Conservation (phyloP, 139 green algal species). For the Medakamo hakoo region DNA sequence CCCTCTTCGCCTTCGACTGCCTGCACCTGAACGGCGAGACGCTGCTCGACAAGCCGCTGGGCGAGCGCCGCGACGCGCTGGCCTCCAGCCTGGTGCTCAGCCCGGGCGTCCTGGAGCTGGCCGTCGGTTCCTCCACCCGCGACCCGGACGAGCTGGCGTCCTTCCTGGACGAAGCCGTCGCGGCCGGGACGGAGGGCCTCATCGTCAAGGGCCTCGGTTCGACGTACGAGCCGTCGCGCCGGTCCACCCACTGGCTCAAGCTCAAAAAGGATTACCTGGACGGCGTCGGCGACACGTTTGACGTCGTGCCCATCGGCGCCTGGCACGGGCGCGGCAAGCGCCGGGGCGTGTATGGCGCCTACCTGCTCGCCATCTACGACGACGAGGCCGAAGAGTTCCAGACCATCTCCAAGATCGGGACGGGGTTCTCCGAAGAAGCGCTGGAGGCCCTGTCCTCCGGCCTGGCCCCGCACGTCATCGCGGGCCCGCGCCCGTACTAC, state of each 20-base stretch:
- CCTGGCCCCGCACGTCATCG: constrained; percentile 48
- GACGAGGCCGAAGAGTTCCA: constrained; percentile 69
- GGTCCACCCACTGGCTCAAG: constrained; percentile 85
- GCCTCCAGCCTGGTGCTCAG: constrained; percentile 36
- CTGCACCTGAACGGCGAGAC: constrained; percentile 82
- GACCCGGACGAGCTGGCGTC: constrained; percentile 74
- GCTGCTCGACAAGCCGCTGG: constrained; percentile 60
- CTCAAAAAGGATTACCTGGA: constrained; percentile 99
- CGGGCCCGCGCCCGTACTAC: constrained; percentile 51
- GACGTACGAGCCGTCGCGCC: constrained; percentile 87
- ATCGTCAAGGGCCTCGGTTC: constrained; percentile 87
- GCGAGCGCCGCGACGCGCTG: constrained; percentile 56
- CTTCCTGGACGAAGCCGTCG: constrained; percentile 84
- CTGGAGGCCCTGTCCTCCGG: constrained; percentile 51
- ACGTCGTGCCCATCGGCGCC: constrained; percentile 80
- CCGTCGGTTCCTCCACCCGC: constrained; percentile 13
- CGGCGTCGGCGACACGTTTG: constrained; percentile 82
- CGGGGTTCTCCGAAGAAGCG: constrained; percentile 81
- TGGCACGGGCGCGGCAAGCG: constrained; percentile 78
- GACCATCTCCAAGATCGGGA: constrained; percentile 91
- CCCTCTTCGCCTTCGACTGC: constrained; percentile 90
- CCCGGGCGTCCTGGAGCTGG: constrained; percentile 64
- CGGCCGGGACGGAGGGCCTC: constrained; percentile 76
- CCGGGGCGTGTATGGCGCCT: constrained; percentile 78
- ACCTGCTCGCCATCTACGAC: constrained; percentile 85